Base-by-base conservation (phyloP, 305 asterid species). In the Plantago coronopus region DNA sequence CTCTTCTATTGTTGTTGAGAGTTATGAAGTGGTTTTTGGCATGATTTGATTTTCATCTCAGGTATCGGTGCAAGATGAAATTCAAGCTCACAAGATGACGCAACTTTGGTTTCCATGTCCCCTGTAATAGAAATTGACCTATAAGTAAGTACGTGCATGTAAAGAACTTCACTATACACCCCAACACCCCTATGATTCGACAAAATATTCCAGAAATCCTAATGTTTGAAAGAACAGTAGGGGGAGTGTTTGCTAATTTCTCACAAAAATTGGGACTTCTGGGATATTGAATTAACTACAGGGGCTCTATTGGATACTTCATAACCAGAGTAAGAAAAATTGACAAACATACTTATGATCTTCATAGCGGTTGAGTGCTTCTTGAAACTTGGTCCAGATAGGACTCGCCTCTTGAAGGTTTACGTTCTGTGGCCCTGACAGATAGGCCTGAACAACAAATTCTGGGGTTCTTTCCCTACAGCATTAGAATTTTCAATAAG, bases 341-440 rank as follows among this genome's bases (percentile, higher is more conserved):
- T 18, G 0, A 17, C 59, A 55, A 20, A 64, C 78, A n/a, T 71
- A 91, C 98, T 57, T 78, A 17, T 64, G 50, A 31, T 65, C 79
- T 37, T 81, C 82, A 20, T 81, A 88, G 21, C 82, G 89, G 77
- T 65, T 54, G 54, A 84, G 31, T 16, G 87, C 81, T 69, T 86
- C 95, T 70, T 81, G 78, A 63, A 84, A 91, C 76, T 79, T 91
- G 20, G 61, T 69, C 88, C 85, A 81, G 13, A 70, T 43, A 21
- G 95, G 84, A 48, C 86, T 81, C 7, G 84, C 79, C 71, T 84
- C 93, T 71, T 83, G 84, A 59, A 74, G 66, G 84, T 72, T 88
- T 67, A 83, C 98, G 23, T 83, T 88, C 79, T 80, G 89, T 17
- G 98, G 96, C 37, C 98, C 98, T 9, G 77, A 73, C 47, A 88